Base-by-base conservation (phyloP, 768 basidiomycete species). In the Podaxis pistillaris region DNA sequence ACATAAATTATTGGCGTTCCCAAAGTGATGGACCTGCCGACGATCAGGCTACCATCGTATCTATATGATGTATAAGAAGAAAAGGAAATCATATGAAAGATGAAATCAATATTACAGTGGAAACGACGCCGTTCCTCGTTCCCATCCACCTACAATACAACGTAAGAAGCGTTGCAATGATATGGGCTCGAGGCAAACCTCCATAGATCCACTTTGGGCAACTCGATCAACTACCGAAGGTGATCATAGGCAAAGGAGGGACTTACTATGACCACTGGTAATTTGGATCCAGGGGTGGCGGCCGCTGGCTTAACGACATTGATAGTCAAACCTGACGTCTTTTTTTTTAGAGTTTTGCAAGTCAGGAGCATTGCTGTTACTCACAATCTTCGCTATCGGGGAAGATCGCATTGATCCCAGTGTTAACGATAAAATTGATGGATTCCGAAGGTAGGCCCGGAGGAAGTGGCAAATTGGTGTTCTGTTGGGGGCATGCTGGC, bases 241-340 rank as follows among this genome's bases (percentile, higher is more conserved):
- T 4, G 59, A 47, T 22, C 22, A n/a, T 6, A 6, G 37, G 38
- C 3, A 47, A 13, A 22, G 47, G 33, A 12, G 30, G 17, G 40
- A 75, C 83, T 50, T 69, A 85, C 85, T 19, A 80, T 82, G 22
- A 83, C 73, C 3, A 87, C 83, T 1, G 86, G 86, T 4, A 86
- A 71, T 53, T 81, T 81, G 4, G 78, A 78, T 0, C 65, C 67
- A 1, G 79, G 56, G 0, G 74, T 77, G 0, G 80, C 75, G 37
- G 64, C 69, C 1, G 70, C 68, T 2, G 86, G 84, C 56, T 76
- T 78, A 38, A 83, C 66, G 17, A 86, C 78, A 63, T 87, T 85
- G 47, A 88, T 64, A 1, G 79, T 83, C 26, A 86, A 71, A 71
- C 85, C 84, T 81, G 37, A 7, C 41, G 15, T 12, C 1, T 37